phyloP scores from a whole-genome alignment of 106 monocot species.

The Acanthochlamys bracteata region DNA sequence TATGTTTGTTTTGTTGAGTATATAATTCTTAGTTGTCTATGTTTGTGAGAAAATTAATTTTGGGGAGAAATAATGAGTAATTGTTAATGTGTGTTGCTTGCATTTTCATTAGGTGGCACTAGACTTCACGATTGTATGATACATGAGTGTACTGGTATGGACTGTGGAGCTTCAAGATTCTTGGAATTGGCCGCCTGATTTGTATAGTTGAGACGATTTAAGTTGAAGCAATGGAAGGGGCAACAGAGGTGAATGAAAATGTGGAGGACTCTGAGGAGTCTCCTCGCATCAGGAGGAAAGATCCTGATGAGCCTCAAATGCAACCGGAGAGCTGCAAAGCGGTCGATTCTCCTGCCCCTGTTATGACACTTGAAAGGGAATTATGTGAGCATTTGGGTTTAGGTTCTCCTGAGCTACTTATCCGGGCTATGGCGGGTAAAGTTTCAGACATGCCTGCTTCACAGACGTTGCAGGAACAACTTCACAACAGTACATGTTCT shows the following conservation, averaged over 20 bases:
- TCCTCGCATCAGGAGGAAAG: constrained; percentile 32
- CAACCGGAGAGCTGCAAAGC: constrained; percentile 18
- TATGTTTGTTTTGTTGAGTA: no score
- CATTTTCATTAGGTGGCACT: no score
- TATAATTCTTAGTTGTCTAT: no score
- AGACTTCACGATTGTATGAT: no score
- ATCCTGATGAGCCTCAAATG: constrained; percentile 22
- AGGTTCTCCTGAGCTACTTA: constrained; percentile 24
- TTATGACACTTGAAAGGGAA: constrained; percentile 17
- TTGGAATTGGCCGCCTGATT: no score
- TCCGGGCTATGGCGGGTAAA: constrained; percentile 30
- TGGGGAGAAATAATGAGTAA: no score
- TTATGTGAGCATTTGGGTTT: constrained; percentile 38
- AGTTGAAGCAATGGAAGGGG: constrained; percentile 48
- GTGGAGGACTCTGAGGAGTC: constrained; percentile 36
- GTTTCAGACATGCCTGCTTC: constrained; percentile 3
- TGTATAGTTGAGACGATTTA: no score
- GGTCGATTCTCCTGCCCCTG: constrained; percentile 20
- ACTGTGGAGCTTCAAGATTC: no score
- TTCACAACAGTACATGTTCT: no score
- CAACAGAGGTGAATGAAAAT: constrained; percentile 39
- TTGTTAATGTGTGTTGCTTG: no score
- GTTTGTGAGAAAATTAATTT: no score
- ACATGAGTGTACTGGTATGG: no score
- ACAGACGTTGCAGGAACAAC: constrained; percentile 17